phyloP scores from a whole-genome alignment of 2,329 filamentous ascomycete species.

The Aspergillus nomiae region DNA sequence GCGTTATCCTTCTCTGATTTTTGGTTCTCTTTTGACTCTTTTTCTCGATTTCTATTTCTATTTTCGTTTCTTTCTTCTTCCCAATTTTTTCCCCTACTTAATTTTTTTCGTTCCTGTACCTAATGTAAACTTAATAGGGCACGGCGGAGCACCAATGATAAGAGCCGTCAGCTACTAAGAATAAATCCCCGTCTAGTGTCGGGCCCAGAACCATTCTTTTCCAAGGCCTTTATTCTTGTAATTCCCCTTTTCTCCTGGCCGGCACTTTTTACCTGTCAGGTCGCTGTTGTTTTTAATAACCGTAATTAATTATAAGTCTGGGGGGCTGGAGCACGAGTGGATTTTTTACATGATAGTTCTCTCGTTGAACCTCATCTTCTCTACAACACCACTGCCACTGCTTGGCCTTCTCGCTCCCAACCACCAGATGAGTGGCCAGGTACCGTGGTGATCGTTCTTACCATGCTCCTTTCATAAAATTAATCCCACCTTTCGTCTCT shows the following conservation, averaged over 20 bases:
- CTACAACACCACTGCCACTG: background rate
- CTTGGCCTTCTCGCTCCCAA: background rate
- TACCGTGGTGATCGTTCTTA: background rate
- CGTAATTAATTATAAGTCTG: background rate
- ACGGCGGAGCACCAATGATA: background rate
- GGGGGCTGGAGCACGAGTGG: background rate
- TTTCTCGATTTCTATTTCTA: background rate
- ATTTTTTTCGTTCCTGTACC: background rate
- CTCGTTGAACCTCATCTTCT: background rate
- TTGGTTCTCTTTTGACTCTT: background rate
- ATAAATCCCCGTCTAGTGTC: slow-evolving; percentile 1
- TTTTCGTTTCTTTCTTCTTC: background rate
- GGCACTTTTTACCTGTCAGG: background rate
- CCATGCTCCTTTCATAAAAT: background rate
- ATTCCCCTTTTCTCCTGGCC: background rate
- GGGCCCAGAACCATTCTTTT: slow-evolving; percentile 1
- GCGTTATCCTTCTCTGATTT: background rate
- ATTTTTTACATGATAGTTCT: background rate
- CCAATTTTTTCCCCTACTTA: background rate
- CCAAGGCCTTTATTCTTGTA: background rate
- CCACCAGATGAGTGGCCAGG: slow-evolving; percentile 1
- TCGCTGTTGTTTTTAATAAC: background rate
- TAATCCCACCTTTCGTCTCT: background rate
- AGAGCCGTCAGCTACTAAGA: background rate
- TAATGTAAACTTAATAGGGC: background rate